A percentile compares a stretch with the other conserved stretches of the same genome.
Evolutionary conservation across 768 basidiomycete species (phyloP).

Genomic region (Pholiota molesta): DNA sequence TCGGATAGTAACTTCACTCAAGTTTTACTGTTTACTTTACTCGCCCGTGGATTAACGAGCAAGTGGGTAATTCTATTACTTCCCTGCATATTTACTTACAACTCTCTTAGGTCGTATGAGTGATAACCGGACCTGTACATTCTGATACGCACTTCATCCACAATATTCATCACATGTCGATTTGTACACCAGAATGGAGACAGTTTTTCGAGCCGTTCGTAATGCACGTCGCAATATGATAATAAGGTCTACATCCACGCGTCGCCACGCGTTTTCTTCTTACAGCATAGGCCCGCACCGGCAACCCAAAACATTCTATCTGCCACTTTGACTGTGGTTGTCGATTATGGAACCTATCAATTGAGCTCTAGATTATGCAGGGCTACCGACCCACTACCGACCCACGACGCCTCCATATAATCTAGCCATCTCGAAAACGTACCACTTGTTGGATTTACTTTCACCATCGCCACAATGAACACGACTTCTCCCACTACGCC

Average conservation of each 20-base stretch:
- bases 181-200: background rate
- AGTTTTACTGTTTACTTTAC: too few species aligned
- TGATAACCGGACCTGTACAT: too few species aligned
- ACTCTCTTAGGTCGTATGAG: too few species aligned
- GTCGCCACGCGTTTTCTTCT: background rate
- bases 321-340: background rate
- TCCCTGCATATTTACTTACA: too few species aligned
- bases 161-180: background rate
- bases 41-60: too few species aligned
- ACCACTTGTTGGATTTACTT: background rate
- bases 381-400: background rate
- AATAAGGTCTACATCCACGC: background rate
- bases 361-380: background rate
- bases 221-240: background rate
- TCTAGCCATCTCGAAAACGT: background rate
- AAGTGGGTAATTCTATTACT: too few species aligned
- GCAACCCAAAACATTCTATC: background rate
- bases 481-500: background rate
- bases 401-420: conserved; percentile 1
- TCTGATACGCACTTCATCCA: background rate
- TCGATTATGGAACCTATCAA: background rate
- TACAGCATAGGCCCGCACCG: background rate
- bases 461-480: background rate
- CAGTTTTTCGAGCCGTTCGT: background rate
- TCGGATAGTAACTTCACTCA: too few species aligned